phyloP scores from a whole-genome alignment of 495 filamentous ascomycete genomes.

The Neurospora sp. region DNA sequence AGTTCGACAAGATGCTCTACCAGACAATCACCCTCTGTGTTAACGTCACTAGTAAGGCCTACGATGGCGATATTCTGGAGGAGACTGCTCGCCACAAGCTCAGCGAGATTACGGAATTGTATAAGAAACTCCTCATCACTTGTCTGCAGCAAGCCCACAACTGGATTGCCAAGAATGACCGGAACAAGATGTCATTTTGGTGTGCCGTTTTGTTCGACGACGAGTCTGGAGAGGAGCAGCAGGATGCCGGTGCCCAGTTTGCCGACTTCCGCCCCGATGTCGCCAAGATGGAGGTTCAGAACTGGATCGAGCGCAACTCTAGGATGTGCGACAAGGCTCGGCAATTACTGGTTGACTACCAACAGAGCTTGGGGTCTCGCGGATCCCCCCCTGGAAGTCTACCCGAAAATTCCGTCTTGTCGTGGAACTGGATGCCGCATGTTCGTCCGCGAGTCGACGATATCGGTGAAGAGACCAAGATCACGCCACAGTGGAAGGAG shows the following conservation, averaged over 20 bases:
- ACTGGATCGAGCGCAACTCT: constrained; percentile 46
- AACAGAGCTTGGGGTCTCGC: constrained; percentile 16
- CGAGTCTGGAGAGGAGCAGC: constrained; percentile 30
- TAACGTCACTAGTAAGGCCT: constrained; percentile 79
- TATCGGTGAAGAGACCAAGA: constrained; percentile 20
- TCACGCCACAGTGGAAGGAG: constrained; percentile 31
- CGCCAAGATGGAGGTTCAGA: constrained; percentile 31
- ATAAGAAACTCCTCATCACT: constrained; percentile 81
- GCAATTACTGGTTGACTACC: constrained; percentile 29
- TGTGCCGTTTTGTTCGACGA: constrained; percentile 69
- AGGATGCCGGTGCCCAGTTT: constrained; percentile 31
- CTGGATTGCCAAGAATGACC: constrained; percentile 82
- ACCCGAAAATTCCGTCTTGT: constrained; percentile 23
- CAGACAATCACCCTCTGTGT: constrained; percentile 76
- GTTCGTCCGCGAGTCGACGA: constrained; percentile 22
- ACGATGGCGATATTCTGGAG: constrained; percentile 76
- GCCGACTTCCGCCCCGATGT: constrained; percentile 33
- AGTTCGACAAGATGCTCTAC: constrained; percentile 75
- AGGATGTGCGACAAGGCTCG: constrained; percentile 33
- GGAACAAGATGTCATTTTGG: constrained; percentile 86
- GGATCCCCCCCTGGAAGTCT: constrained; percentile 25
- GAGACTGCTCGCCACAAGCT: constrained; percentile 41
- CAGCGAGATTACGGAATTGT: constrained; percentile 46
- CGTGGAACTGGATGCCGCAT: constrained; percentile 34
- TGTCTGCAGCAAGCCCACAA: constrained; percentile 88